A percentile compares a stretch with the other conserved stretches of the same genome.
These are phyloP conservation scores for Candida ficus DNA, from an alignment of 805 yeast species.

Conservation along the genomic window DNA sequence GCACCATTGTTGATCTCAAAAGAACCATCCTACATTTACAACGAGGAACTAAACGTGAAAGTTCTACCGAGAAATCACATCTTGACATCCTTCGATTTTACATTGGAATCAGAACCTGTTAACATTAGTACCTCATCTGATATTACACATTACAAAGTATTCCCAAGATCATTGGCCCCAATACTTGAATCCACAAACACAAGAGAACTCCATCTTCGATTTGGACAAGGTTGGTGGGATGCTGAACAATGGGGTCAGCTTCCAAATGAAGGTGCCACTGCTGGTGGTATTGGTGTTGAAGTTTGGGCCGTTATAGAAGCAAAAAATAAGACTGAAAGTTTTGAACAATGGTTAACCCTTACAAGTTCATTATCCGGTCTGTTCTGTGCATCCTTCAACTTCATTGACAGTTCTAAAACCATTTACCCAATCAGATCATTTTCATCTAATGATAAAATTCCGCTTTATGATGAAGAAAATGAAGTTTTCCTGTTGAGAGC, in stretches of 20 bases:
- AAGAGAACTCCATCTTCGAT: constrained; percentile 75
- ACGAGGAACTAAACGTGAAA: constrained; percentile 55
- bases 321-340: constrained; percentile 45
- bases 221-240: constrained; percentile 96
- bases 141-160: constrained; percentile 52
- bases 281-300: constrained; percentile 97
- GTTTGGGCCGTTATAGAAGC: constrained; percentile 85
- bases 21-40: constrained; percentile 35
- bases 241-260: constrained; percentile 79
- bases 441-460: constrained; percentile 21
- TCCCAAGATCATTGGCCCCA: constrained; percentile 81
- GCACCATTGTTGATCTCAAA: constrained; percentile 5
- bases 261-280: constrained; percentile 61
- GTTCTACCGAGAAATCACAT: constrained; percentile 74
- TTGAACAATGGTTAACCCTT: constrained; percentile 61
- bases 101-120: constrained; percentile 47
- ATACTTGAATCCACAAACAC: constrained; percentile 61
- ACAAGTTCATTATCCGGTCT: constrained; percentile 80
- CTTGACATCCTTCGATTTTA: constrained; percentile 67
- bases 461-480: constrained; percentile 29
- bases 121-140: constrained; percentile 15
- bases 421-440: constrained; percentile 52
- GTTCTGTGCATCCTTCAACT: constrained; percentile 92
- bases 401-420: constrained; percentile 74
- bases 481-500: constrained; percentile 64